These are phyloP conservation scores for Penicillium sp. DNA, from an alignment of 2,329 filamentous ascomycete genomes.

Conservation along the genomic window DNA sequence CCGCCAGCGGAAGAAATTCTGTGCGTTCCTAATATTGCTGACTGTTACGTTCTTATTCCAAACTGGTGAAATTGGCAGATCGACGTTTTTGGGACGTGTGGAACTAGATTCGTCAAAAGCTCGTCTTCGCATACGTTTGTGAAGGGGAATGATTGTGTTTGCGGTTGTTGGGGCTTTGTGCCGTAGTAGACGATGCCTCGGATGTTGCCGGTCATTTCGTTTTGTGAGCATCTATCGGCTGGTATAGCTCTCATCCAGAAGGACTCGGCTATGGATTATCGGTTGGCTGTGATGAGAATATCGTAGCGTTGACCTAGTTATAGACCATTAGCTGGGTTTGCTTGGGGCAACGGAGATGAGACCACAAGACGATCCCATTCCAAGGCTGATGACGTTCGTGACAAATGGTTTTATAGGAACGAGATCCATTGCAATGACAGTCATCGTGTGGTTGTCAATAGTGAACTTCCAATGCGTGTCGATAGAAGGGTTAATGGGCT, in stretches of 20 bases:
- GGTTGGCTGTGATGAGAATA: slow-evolving; percentile 33
- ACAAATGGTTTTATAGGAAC: slow-evolving; percentile 58
- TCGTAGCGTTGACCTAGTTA: slow-evolving; percentile 41
- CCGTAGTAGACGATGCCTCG: slow-evolving; percentile 5
- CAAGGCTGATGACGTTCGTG: slow-evolving; percentile 47
- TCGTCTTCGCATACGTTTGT: slow-evolving; percentile 1
- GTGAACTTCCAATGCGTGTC: slow-evolving; percentile 43
- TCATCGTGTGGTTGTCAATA: slow-evolving; percentile 54
- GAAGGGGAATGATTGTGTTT: neutral
- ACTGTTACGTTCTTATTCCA: neutral
- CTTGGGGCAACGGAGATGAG: neutral
- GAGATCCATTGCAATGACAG: slow-evolving; percentile 58
- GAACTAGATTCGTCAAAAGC: neutral
- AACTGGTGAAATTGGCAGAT: neutral
- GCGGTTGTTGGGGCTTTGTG: neutral
- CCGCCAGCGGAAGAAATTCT: slow-evolving; percentile 21
- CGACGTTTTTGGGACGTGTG: neutral
- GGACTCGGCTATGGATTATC: slow-evolving; percentile 16
- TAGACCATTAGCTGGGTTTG: neutral
- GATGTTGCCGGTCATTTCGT: slow-evolving; percentile 1
- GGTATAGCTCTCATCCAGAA: slow-evolving; percentile 41
- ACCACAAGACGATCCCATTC: slow-evolving; percentile 37
- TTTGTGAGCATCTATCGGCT: neutral
- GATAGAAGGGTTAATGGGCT: slow-evolving; percentile 16
- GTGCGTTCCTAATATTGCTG: neutral